Evolutionary conservation across 495 filamentous ascomycete species (phyloP).

Genomic region (Parathielavia hyrcaniae): DNA sequence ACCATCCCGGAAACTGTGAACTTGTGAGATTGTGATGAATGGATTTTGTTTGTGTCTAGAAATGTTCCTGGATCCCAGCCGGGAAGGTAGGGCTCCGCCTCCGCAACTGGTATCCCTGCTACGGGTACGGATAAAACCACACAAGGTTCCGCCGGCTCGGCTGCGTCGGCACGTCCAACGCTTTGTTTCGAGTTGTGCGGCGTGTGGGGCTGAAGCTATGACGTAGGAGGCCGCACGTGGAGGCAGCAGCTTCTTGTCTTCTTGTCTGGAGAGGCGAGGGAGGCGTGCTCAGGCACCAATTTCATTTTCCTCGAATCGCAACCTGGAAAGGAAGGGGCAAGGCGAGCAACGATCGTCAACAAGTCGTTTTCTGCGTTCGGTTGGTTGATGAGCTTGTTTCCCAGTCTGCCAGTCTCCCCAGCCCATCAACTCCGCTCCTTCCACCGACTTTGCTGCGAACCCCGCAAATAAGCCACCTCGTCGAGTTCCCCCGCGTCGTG

Average conservation of each 20-base stretch:
- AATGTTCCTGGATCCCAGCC: constrained; percentile 12
- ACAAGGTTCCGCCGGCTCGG: constrained; percentile 19
- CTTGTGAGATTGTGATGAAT: not conserved
- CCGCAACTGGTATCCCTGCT: constrained; percentile 8
- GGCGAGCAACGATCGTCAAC: no score
- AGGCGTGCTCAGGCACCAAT: no score
- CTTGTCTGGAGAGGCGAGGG: no score
- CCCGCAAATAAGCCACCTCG: constrained; percentile 15
- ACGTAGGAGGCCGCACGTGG: not conserved
- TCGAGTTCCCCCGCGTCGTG: not conserved
- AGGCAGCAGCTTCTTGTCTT: no score
- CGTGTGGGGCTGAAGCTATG: not conserved
- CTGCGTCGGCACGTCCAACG: constrained; percentile 13
- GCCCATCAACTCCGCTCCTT: not conserved
- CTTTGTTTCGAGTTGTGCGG: not conserved
- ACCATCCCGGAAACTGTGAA: no score
- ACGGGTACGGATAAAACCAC: no score
- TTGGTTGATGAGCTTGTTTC: no score
- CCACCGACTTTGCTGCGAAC: no score
- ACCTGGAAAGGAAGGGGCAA: no score
- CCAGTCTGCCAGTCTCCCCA: no score
- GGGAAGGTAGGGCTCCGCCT: constrained; percentile 9
- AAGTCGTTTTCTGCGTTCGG: no score
- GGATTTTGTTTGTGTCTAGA: constrained; percentile 5
- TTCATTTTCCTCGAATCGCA: no score